These are phyloP conservation scores for Fonsecaea erecta DNA, from an alignment of 2,329 filamentous ascomycete genomes.

Conservation along the genomic window DNA sequence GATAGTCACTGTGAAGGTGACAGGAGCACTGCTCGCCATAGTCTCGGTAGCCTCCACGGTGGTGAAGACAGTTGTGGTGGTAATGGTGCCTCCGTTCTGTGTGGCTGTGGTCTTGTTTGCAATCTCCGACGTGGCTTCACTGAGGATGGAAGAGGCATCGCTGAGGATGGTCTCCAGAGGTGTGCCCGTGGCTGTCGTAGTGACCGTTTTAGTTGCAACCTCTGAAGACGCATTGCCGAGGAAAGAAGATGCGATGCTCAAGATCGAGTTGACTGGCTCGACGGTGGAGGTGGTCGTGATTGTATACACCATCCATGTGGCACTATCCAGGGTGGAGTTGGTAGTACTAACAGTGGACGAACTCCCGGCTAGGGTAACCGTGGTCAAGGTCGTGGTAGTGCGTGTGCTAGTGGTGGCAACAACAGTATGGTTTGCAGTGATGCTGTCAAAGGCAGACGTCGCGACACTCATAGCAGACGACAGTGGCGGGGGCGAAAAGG, in stretches of 20 bases:
- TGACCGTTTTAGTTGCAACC: constrained; percentile 10
- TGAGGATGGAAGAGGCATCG: background rate
- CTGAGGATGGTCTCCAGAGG: background rate
- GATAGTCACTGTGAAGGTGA: background rate
- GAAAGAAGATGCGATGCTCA: background rate
- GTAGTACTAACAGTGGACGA: background rate
- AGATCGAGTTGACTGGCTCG: background rate
- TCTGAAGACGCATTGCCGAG: background rate
- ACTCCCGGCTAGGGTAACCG: background rate
- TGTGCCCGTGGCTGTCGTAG: background rate
- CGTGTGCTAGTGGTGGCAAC: background rate
- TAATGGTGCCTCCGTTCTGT: too few species aligned
- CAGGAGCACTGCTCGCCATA: background rate
- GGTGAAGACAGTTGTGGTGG: constrained; percentile 2
- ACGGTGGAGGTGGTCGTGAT: background rate
- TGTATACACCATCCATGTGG: background rate
- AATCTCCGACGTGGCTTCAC: background rate
- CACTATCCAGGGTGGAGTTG: background rate
- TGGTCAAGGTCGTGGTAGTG: background rate
- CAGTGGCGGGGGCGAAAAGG: background rate
- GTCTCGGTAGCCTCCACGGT: background rate
- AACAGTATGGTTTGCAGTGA: background rate
- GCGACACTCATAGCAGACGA: background rate
- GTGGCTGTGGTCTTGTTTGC: background rate
- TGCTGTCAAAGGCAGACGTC: background rate